Base-by-base conservation (phyloP, 306 rosid genomes). In the Cucurbita pepo region DNA sequence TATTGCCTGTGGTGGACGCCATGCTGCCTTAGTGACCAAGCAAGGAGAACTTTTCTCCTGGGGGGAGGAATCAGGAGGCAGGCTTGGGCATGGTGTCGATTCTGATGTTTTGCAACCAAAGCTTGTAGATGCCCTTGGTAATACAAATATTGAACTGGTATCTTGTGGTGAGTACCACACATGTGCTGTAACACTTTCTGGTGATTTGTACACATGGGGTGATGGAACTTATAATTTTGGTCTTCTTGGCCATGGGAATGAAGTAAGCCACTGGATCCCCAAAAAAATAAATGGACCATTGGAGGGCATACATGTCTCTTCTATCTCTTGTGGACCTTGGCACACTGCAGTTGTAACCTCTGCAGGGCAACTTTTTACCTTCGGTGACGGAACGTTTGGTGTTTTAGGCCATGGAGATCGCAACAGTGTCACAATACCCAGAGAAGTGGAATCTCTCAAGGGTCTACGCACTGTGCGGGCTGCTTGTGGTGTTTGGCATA, bases 91-190 rank as follows among this genome's bases (percentile, higher is more conserved):
- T 44, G 99, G 99, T 80, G 99, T 94, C 74, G 99, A 91, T 66
- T 87, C 91, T 75, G 97, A 94, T 61, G 95, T 94, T 80, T 82
- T 78, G 58, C 90, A 91, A 64, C 99, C 99, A 56, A 94, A 91
- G 90, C 97, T 94, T 81, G 81, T 94, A 71, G 99, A 91, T 81
- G 80, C 96, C 81, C 81, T 94, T 44, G 83, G 97, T 77, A 91
- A 81, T 78, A 86, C 89, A 53, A 91, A 91, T 78, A 89, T 94
- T 77, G 99, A 94, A 77, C 89, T 94, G 75, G 97, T 94, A 74
- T 94, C 99, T 85, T 94, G 99, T 85, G 99, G 99, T 69, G 99
- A 94, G 86, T 89, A 94, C 80, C 99, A 94, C 82, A 89, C 97
- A 6, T 91, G 99, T 78, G 99, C 97, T 57, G 97, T 94, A 57